A percentile compares a stretch with the other conserved stretches of the same genome.
Evolutionary conservation across 331 rosid species (phyloP).

Genomic region (Quercus phellos): DNA sequence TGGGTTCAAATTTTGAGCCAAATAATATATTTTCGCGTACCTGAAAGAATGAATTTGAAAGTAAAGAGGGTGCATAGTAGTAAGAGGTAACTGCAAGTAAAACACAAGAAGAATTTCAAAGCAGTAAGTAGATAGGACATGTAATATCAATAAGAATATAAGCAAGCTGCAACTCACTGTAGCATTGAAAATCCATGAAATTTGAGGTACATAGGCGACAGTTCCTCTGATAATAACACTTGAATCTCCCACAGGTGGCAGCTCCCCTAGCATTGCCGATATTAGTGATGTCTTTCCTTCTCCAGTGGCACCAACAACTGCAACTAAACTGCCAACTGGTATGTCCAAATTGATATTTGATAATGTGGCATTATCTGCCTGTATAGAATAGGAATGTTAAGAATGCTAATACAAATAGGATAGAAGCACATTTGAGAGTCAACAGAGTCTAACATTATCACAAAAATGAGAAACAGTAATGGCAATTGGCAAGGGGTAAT

Average conservation of each 20-base stretch:
- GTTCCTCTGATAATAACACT: conserved; percentile 64
- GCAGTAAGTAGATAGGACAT: background rate
- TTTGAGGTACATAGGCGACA: conserved; percentile 91
- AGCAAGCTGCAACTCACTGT: conserved; percentile 55
- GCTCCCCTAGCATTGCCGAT: conserved; percentile 85
- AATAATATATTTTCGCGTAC: conserved; percentile 82
- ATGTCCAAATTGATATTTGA: conserved; percentile 69
- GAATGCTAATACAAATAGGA: background rate
- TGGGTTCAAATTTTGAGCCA: conserved; percentile 63
- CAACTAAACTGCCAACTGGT: conserved; percentile 77
- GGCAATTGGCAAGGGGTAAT: background rate
- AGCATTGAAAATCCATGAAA: conserved; percentile 97
- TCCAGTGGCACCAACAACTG: conserved; percentile 88
- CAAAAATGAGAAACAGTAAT: background rate
- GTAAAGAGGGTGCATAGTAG: conserved; percentile 12
- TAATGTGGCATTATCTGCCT: conserved; percentile 65
- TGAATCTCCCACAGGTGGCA: conserved; percentile 50
- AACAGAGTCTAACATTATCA: background rate
- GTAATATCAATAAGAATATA: conserved; percentile 1
- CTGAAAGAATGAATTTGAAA: conserved; percentile 32
- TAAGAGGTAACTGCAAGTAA: background rate
- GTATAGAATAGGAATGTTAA: background rate
- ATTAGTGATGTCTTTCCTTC: conserved; percentile 91
- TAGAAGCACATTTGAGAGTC: background rate
- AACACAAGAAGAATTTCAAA: background rate